Conservation (phyloP, 495 filamentous ascomycete genomes). For the Bryoglossum gracile region DNA sequence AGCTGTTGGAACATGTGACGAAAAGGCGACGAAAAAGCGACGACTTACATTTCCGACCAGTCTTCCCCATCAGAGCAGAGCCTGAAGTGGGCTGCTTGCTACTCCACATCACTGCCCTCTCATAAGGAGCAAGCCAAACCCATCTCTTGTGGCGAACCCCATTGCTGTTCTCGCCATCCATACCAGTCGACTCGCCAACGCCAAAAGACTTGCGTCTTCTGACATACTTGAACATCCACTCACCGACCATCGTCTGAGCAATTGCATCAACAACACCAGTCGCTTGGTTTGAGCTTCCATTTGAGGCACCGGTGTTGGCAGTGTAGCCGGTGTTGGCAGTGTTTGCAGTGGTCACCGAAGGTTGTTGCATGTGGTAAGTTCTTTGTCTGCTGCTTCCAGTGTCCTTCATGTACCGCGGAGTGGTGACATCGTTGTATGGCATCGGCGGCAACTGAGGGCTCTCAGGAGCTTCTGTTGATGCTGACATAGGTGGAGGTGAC, state of each 20-base stretch:
- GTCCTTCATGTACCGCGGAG: slow-evolving; percentile 40
- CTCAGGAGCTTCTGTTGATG: slow-evolving; percentile 56
- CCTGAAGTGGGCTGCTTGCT: slow-evolving; percentile 91
- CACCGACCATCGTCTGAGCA: slow-evolving; percentile 96
- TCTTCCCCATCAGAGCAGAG: slow-evolving; percentile 86
- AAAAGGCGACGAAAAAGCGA: neutral
- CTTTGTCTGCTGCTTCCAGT: slow-evolving; percentile 30
- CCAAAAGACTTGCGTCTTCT: slow-evolving; percentile 88
- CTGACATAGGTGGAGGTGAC: slow-evolving; percentile 59
- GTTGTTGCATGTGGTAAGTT: slow-evolving; percentile 40
- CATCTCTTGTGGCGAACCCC: slow-evolving; percentile 83
- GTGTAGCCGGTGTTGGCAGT: slow-evolving; percentile 39
- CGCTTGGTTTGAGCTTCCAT: slow-evolving; percentile 54
- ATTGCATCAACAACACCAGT: slow-evolving; percentile 94
- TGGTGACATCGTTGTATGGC: slow-evolving; percentile 64
- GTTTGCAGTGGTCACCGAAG: slow-evolving; percentile 48
- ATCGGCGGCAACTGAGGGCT: slow-evolving; percentile 69
- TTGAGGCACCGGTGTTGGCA: slow-evolving; percentile 36
- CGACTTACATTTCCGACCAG: slow-evolving; percentile 84
- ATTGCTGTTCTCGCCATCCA: slow-evolving; percentile 48
- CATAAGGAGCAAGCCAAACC: slow-evolving; percentile 97
- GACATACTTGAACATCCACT: slow-evolving; percentile 99
- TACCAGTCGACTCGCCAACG: slow-evolving; percentile 55
- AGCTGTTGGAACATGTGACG: slow-evolving; percentile 4
- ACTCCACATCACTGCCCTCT: slow-evolving; percentile 94